phyloP scores from a whole-genome alignment of 1,139 yeast genomes.

The Candida sojae region DNA sequence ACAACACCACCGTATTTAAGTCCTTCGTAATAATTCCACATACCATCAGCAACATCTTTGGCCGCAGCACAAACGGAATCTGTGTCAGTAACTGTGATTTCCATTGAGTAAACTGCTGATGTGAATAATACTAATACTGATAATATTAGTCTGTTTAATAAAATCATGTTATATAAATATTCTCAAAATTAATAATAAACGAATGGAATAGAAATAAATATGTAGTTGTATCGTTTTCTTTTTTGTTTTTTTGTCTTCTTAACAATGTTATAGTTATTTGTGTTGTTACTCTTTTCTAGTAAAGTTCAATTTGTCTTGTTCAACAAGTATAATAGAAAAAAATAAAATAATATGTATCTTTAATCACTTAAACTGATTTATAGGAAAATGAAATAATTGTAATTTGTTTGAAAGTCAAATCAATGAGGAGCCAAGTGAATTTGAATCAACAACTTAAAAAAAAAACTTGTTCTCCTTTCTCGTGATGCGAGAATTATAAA shows the following conservation, averaged over 20 bases:
- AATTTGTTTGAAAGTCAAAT: too few relatives aligned
- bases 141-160: slow-evolving; percentile 1
- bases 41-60: slow-evolving; percentile 46
- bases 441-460: background rate
- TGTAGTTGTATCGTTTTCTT: background rate
- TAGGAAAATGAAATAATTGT: too few relatives aligned
- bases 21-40: slow-evolving; percentile 62
- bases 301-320: too few relatives aligned
- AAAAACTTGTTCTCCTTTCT: background rate
- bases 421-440: too few relatives aligned
- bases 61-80: slow-evolving; percentile 55
- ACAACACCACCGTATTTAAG: slow-evolving; percentile 53
- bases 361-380: too few relatives aligned
- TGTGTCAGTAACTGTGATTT: slow-evolving; percentile 19
- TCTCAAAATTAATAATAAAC: too few relatives aligned
- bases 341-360: too few relatives aligned
- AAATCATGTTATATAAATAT: background rate
- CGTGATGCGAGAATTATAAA: too few relatives aligned
- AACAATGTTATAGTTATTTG: too few relatives aligned
- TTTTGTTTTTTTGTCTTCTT: too few relatives aligned
- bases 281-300: too few relatives aligned
- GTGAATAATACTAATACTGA: slow-evolving; percentile 5
- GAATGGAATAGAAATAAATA: background rate
- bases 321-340: too few relatives aligned
- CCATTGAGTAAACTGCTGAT: slow-evolving; percentile 9